A percentile compares a stretch with the other conserved stretches of the same genome.
These are phyloP conservation scores for Coemansia sp. DNA, from an alignment of 192 early-diverging fungal genomes.

Conservation along the genomic window DNA sequence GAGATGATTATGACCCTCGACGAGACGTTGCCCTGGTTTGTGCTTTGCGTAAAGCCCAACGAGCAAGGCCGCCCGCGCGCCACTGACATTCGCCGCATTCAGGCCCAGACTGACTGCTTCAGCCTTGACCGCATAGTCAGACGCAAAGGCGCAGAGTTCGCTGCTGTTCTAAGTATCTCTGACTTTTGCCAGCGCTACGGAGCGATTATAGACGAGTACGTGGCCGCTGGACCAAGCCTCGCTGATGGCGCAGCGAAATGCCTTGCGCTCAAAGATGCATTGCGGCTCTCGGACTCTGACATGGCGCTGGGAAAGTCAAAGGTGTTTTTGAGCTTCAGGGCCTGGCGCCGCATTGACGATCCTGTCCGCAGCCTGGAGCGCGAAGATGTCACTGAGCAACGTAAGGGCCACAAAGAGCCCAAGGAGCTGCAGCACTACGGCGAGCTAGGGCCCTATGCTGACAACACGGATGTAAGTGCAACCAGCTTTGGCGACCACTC, in stretches of 20 bases:
- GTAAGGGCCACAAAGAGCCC: slow-evolving; percentile 41
- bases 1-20: slow-evolving; percentile 71
- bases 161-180: slow-evolving; percentile 36
- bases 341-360: slow-evolving; percentile 86
- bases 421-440: slow-evolving; percentile 28
- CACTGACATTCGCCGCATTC: slow-evolving; percentile 47
- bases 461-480: slow-evolving; percentile 26
- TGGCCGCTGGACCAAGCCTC: slow-evolving; percentile 22
- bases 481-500: slow-evolving; percentile 55
- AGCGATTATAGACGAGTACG: slow-evolving; percentile 48
- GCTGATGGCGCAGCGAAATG: slow-evolving; percentile 27
- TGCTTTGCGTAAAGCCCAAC: slow-evolving; percentile 67
- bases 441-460: slow-evolving; percentile 42
- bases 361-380: slow-evolving; percentile 65
- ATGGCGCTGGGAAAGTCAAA: slow-evolving; percentile 61
- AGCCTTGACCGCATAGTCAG: slow-evolving; percentile 32
- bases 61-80: slow-evolving; percentile 38
- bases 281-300: slow-evolving; percentile 54
- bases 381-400: slow-evolving; percentile 62
- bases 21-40: slow-evolving; percentile 77
- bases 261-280: slow-evolving; percentile 44
- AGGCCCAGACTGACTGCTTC: slow-evolving; percentile 43
- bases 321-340: slow-evolving; percentile 73
- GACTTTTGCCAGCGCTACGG: slow-evolving; percentile 57
- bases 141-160: slow-evolving; percentile 51